These are phyloP conservation scores for Arctium minus DNA, from an alignment of 129 eudicot genomes.

Conservation along the genomic window DNA sequence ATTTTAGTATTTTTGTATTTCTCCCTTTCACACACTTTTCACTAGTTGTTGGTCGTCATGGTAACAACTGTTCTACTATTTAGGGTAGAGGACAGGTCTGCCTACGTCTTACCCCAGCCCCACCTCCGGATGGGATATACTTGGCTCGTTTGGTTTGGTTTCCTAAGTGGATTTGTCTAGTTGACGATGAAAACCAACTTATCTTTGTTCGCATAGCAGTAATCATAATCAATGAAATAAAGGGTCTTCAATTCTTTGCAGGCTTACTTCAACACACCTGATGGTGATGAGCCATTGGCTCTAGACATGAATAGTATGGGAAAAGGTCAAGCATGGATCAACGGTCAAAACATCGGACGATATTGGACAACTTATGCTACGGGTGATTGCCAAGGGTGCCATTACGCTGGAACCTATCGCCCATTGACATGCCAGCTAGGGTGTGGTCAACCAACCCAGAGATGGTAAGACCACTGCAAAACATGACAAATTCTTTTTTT, in stretches of 20 bases:
- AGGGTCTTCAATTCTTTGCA: constrained; percentile 31
- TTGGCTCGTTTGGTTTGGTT: too few relatives aligned
- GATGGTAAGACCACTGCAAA: constrained; percentile 53
- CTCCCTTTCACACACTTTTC: too few relatives aligned
- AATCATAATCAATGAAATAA: background rate
- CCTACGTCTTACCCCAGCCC: background rate
- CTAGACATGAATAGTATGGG: constrained; percentile 96
- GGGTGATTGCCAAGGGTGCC: constrained; percentile 77
- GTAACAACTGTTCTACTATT: too few relatives aligned
- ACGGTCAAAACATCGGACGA: constrained; percentile 94
- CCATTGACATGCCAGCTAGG: constrained; percentile 83
- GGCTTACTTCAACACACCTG: constrained; percentile 84
- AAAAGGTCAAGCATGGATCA: constrained; percentile 92
- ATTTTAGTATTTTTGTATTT: too few relatives aligned
- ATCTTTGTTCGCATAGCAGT: background rate
- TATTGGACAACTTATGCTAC: constrained; percentile 76
- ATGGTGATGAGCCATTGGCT: constrained; percentile 84
- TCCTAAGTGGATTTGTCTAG: background rate
- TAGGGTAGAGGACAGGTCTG: too few relatives aligned
- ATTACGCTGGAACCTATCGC: constrained; percentile 59
- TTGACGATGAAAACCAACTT: background rate
- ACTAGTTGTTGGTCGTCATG: too few relatives aligned
- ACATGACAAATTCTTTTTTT: background rate
- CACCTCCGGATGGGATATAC: background rate
- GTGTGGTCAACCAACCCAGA: constrained; percentile 93